Conservation (phyloP, 2,329 filamentous ascomycete species). For the Colletotrichum orbiculare region DNA sequence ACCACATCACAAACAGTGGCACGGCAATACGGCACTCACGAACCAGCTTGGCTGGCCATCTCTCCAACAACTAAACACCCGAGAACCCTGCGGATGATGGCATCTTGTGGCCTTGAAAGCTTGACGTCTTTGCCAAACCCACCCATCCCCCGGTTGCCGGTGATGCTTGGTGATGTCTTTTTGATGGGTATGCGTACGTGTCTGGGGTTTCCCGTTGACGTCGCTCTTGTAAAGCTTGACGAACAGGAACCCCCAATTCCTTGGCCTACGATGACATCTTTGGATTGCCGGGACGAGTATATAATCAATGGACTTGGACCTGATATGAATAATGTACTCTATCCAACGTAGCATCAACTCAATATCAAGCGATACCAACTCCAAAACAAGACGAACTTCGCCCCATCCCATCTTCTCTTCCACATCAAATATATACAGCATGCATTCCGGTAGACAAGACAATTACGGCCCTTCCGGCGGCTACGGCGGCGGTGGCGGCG, state of each 20-base stretch:
- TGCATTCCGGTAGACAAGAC: constrained; percentile 31
- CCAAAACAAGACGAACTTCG: neutral
- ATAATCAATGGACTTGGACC: neutral
- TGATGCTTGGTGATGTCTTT: constrained; percentile 19
- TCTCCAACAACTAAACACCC: no score
- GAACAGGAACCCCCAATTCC: neutral
- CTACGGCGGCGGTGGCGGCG: constrained; percentile 17
- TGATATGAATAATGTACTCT: neutral
- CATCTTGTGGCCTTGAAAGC: neutral
- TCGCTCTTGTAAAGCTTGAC: constrained; percentile 5
- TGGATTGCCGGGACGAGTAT: constrained; percentile 10
- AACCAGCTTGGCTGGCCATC: constrained; percentile 25
- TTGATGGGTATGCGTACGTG: constrained; percentile 1
- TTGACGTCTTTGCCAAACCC: constrained; percentile 15
- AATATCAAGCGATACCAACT: neutral
- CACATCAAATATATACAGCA: constrained; percentile 5
- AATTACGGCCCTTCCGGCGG: constrained; percentile 31
- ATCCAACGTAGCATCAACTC: neutral
- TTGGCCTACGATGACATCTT: constrained; percentile 4
- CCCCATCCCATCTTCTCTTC: neutral
- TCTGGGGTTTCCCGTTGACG: constrained; percentile 23
- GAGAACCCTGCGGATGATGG: neutral
- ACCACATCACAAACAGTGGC: neutral
- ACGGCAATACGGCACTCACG: constrained; percentile 22
- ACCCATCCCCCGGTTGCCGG: neutral